Percentiles rank a stretch among this genome's conserved stretches.
Evolutionary conservation across 2,329 filamentous ascomycete genomes (phyloP).

Genomic region (Hymenoscyphus albidus): DNA sequence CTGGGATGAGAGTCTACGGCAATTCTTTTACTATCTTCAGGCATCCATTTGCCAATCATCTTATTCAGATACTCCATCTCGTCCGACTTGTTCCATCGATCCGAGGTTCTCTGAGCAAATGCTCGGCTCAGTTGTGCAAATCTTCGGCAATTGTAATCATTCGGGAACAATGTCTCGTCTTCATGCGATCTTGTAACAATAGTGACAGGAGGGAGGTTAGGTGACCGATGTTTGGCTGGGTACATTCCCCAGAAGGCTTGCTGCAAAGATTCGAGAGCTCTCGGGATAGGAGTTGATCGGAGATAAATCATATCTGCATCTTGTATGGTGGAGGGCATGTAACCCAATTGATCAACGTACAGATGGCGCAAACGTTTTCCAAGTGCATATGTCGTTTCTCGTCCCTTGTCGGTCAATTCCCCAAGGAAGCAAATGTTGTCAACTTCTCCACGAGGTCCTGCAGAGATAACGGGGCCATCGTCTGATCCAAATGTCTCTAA

Average conservation of each 20-base stretch:
- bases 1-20: slow-evolving; percentile 82
- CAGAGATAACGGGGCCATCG: slow-evolving; percentile 66
- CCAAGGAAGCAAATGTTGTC: slow-evolving; percentile 78
- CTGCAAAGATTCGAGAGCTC: slow-evolving; percentile 74
- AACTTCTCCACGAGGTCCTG: slow-evolving; percentile 64
- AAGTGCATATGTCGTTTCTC: slow-evolving; percentile 66
- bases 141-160: slow-evolving; percentile 68
- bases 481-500: slow-evolving; percentile 76
- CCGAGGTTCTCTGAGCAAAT: slow-evolving; percentile 68
- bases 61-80: slow-evolving; percentile 83
- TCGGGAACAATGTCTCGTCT: slow-evolving; percentile 78
- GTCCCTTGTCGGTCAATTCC: slow-evolving; percentile 71
- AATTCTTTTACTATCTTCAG: slow-evolving; percentile 60
- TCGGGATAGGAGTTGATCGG: slow-evolving; percentile 68
- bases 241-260: slow-evolving; percentile 74
- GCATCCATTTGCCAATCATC: slow-evolving; percentile 82
- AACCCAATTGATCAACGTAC: slow-evolving; percentile 71
- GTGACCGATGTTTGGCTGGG: slow-evolving; percentile 49
- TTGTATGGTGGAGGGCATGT: slow-evolving; percentile 58
- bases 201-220: slow-evolving; percentile 55
- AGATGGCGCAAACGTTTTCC: slow-evolving; percentile 65
- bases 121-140: slow-evolving; percentile 66
- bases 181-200: slow-evolving; percentile 61
- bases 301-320: slow-evolving; percentile 63
- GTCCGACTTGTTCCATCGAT: slow-evolving; percentile 68